phyloP scores from a whole-genome alignment of 2,329 filamentous ascomycete genomes.

The Ilyonectria robusta region DNA sequence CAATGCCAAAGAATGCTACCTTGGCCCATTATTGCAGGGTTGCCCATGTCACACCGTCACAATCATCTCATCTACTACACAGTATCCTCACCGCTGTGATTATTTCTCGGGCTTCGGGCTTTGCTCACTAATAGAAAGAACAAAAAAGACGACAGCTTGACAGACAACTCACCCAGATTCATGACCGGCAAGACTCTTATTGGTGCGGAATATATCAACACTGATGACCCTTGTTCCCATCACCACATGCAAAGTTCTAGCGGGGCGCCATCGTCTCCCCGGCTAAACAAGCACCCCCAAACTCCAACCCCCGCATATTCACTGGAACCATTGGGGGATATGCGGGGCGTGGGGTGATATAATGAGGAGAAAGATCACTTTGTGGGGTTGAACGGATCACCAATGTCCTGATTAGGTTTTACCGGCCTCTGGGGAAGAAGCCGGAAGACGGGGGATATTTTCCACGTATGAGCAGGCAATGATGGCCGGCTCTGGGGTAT shows the following conservation, averaged over 20 bases:
- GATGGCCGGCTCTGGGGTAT: not conserved
- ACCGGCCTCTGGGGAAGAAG: slow-evolving; percentile 12
- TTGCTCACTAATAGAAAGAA: too few relatives aligned
- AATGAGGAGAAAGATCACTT: slow-evolving; percentile 13
- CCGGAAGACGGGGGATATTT: slow-evolving; percentile 14
- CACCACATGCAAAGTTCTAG: not conserved
- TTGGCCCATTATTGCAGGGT: not conserved
- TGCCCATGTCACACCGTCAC: not conserved
- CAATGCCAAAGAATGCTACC: too few relatives aligned
- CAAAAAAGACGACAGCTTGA: not conserved
- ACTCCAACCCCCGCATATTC: slow-evolving; percentile 6
- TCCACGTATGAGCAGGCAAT: slow-evolving; percentile 23
- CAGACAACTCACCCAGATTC: not conserved
- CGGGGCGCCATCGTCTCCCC: not conserved
- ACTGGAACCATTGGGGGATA: not conserved
- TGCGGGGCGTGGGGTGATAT: slow-evolving; percentile 21
- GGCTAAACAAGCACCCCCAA: slow-evolving; percentile 11
- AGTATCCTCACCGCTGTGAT: not conserved
- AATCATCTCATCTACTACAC: not conserved
- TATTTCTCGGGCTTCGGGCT: not conserved
- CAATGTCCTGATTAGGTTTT: not conserved
- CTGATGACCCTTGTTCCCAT: not conserved
- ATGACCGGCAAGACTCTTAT: not conserved
- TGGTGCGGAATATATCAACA: not conserved
- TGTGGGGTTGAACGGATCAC: slow-evolving; percentile 14